These are phyloP conservation scores for Tolypocladium inflatum DNA, from an alignment of 2,329 filamentous ascomycete species.

Conservation along the genomic window DNA sequence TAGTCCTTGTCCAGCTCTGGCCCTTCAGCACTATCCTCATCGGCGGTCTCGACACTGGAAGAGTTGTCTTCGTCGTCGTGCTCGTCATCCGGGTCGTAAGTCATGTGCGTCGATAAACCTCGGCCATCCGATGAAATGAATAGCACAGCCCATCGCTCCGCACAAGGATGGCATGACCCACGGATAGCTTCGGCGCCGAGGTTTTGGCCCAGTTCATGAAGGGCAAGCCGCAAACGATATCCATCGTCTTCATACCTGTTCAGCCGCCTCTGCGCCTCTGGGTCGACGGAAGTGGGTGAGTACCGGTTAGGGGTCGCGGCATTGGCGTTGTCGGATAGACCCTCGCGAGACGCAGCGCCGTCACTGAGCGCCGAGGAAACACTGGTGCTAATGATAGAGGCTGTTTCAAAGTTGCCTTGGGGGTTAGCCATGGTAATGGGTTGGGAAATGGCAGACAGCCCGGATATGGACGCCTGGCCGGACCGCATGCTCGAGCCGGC, in stretches of 20 bases:
- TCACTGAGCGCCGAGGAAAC: conserved; percentile 66
- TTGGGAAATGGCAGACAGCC: conserved; percentile 58
- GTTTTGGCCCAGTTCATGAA: conserved; percentile 61
- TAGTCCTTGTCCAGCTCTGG: conserved; percentile 69
- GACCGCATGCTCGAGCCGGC: conserved; percentile 54
- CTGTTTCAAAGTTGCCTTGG: conserved; percentile 46
- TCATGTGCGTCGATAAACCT: conserved; percentile 60
- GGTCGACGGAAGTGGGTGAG: conserved; percentile 41
- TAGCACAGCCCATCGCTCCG: conserved; percentile 73
- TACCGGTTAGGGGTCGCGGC: conserved; percentile 42
- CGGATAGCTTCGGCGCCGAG: conserved; percentile 55
- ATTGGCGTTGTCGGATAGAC: conserved; percentile 46
- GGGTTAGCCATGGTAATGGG: conserved; percentile 52
- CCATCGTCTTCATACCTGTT: conserved; percentile 55
- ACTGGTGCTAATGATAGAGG: conserved; percentile 63
- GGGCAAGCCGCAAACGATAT: conserved; percentile 53
- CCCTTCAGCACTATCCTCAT: conserved; percentile 50
- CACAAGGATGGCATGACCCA: conserved; percentile 67
- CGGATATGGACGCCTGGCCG: conserved; percentile 59
- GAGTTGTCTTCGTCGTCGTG: conserved; percentile 56
- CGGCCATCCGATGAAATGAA: conserved; percentile 69
- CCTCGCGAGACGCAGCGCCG: conserved; percentile 54
- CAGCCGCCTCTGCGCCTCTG: conserved; percentile 30
- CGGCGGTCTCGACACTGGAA: conserved; percentile 49
- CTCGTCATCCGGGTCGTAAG: conserved; percentile 59